phyloP scores from a whole-genome alignment of 2,329 filamentous ascomycete species.

The Aspergillus sp. region DNA sequence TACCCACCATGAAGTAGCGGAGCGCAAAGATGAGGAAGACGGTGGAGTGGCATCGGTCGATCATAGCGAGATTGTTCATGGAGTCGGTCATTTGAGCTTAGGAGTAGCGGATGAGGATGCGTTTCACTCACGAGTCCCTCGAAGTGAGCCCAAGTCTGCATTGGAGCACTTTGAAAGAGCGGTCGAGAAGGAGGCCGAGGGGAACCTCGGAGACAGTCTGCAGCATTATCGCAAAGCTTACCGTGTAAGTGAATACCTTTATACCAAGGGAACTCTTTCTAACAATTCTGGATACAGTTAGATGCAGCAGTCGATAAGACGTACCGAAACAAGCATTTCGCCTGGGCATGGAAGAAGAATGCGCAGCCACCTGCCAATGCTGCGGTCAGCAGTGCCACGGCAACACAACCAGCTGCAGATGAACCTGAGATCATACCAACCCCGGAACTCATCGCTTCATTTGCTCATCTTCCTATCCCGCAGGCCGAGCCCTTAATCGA shows the following conservation, averaged over 20 bases:
- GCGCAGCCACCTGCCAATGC: slow-evolving; percentile 52
- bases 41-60: slow-evolving; percentile 26
- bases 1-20: slow-evolving; percentile 41
- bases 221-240: slow-evolving; percentile 88
- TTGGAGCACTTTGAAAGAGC: slow-evolving; percentile 92
- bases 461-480: slow-evolving; percentile 69
- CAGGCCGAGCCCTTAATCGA: slow-evolving; percentile 69
- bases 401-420: slow-evolving; percentile 60
- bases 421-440: slow-evolving; percentile 53
- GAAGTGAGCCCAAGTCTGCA: slow-evolving; percentile 67
- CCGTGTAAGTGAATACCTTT: slow-evolving; percentile 57
- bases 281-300: slow-evolving; percentile 57
- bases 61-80: slow-evolving; percentile 37
- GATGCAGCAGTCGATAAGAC: slow-evolving; percentile 80
- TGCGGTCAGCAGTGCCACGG: slow-evolving; percentile 54
- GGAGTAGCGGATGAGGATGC: slow-evolving; percentile 40
- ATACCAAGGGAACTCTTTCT: slow-evolving; percentile 16
- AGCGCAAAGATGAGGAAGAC: slow-evolving; percentile 43
- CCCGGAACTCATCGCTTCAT: slow-evolving; percentile 73
- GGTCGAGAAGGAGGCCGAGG: slow-evolving; percentile 82
- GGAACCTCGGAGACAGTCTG: slow-evolving; percentile 85
- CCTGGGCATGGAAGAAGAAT: slow-evolving; percentile 59
- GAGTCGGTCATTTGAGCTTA: slow-evolving; percentile 39
- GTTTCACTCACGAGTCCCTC: slow-evolving; percentile 33
- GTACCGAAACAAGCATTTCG: slow-evolving; percentile 91